A percentile compares a stretch with the other conserved stretches of the same genome.
Conservation (phyloP, 1,139 yeast species). For the Hemisphaericaspora xylanilytica region DNA sequence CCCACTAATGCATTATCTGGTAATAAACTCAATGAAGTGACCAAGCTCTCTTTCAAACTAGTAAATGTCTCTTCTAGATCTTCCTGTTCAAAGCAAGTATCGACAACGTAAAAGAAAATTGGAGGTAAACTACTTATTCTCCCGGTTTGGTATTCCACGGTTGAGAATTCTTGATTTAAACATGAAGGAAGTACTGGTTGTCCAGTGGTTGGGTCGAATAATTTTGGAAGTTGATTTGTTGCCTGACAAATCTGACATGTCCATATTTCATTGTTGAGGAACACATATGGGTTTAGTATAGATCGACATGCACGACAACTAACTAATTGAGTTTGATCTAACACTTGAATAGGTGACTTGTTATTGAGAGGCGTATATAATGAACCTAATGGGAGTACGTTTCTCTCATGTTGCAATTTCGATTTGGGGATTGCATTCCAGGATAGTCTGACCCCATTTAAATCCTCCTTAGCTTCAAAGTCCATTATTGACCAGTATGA, state of each 20-base stretch:
- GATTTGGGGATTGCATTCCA: slow-evolving; percentile 82
- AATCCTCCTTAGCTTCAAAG: slow-evolving; percentile 83
- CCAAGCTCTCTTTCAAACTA: slow-evolving; percentile 55
- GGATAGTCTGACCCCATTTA: slow-evolving; percentile 83
- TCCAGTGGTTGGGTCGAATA: slow-evolving; percentile 15
- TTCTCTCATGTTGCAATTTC: slow-evolving; percentile 54
- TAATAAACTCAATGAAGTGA: slow-evolving; percentile 52
- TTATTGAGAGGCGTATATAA: slow-evolving; percentile 65
- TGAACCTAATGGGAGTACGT: slow-evolving; percentile 62
- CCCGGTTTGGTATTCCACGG: slow-evolving; percentile 62
- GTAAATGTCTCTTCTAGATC: slow-evolving; percentile 39
- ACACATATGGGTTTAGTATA: slow-evolving; percentile 57
- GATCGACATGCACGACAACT: slow-evolving; percentile 61
- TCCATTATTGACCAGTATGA: slow-evolving; percentile 13
- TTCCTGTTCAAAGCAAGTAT: slow-evolving; percentile 53
- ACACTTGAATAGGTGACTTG: slow-evolving; percentile 40
- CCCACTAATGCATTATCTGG: slow-evolving; percentile 63
- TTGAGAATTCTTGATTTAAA: slow-evolving; percentile 40
- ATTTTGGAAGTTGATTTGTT: slow-evolving; percentile 43
- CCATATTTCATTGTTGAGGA: slow-evolving; percentile 49
- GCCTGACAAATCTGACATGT: slow-evolving; percentile 60
- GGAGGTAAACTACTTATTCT: slow-evolving; percentile 43
- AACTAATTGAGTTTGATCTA: slow-evolving; percentile 26
- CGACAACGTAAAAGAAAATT: slow-evolving; percentile 64
- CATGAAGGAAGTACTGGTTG: slow-evolving; percentile 28